Base-by-base conservation (phyloP, 495 filamentous ascomycete genomes). In the Talaromyces stipitatus region DNA sequence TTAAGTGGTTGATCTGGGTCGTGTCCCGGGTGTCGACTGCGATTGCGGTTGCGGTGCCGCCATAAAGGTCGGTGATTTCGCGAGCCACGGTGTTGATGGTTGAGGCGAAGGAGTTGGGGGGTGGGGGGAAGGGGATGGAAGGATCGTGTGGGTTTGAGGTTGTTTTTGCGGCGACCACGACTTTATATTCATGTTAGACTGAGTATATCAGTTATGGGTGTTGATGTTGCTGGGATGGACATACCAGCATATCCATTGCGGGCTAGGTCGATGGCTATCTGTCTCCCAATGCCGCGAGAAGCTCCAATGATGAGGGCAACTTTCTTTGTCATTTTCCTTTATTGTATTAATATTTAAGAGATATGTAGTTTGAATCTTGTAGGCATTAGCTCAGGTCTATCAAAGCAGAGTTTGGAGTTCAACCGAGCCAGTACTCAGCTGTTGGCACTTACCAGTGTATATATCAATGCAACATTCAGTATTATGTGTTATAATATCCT, bases 61-160 rank as follows among this genome's bases (percentile, higher is more conserved):
- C 84, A 2, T 47, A 12, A 1, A 82, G 73, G 59, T 86, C 80
- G 16, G 63, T 74, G 62, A 94, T 95, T 65, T 95, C 90, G 32
- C 85, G 84, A 61, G 77, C 86, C 47, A 95, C 90, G 5, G 90
- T 95, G 69, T 74, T 89, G 73, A 95, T 90, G 16, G 90, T 95
- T 30, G 89, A 92, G 29, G 79, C 63, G 1, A 71, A 66, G 18
- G 88, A 91, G 68, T 94, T 92, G n/a, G 90, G 90, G 63, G 92
- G 78, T 0, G 90, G 90, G 2, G 89, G 87, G 65, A 92, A 92
- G 3, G 86, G 82, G 4, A 61, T 63, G 29, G 72, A 68, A 54
- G 66, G 74, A 58, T 65, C 65, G 20, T 47, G 12, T 0, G 86
- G 80, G 63, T 86, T 78, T 53, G 85, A 91, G 9, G 80, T 86